These are phyloP conservation scores for Polymyxa betae DNA, from an alignment of 208 protist genomes.

Conservation along the genomic window DNA sequence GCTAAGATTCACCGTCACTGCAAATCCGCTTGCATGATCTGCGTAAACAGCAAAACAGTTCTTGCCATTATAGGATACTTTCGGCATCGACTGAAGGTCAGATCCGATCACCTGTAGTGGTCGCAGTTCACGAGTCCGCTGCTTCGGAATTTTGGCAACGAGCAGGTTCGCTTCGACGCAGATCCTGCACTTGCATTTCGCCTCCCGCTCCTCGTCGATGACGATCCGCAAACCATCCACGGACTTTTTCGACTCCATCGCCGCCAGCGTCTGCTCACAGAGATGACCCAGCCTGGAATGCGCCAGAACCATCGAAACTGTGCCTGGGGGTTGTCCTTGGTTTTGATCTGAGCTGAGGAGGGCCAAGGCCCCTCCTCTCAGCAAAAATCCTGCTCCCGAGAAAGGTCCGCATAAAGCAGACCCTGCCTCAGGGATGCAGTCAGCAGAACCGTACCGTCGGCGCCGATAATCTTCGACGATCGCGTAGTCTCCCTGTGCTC, in stretches of 20 bases:
- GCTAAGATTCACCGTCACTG: neutral
- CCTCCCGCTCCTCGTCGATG: neutral
- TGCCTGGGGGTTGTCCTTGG: neutral
- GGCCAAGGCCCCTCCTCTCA: neutral
- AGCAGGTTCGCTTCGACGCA: conserved; percentile 17
- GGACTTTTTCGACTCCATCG: neutral
- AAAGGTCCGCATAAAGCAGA: neutral
- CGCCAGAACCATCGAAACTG: neutral
- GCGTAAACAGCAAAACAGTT: neutral
- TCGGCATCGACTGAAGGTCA: neutral
- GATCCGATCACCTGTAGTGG: neutral
- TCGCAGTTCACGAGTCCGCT: neutral
- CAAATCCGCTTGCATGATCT: neutral
- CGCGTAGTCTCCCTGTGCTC: neutral
- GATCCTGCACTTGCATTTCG: neutral
- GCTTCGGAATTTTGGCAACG: neutral
- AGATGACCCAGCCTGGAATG: neutral
- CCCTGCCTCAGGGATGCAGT: neutral
- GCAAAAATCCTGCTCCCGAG: neutral
- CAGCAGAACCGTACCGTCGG: neutral
- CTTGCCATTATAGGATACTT: neutral
- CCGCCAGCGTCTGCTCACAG: neutral
- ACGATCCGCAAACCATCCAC: neutral
- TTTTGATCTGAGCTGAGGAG: neutral
- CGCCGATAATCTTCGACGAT: neutral